Conservation (phyloP, 768 basidiomycete genomes). For the Lentinula raphanica region DNA sequence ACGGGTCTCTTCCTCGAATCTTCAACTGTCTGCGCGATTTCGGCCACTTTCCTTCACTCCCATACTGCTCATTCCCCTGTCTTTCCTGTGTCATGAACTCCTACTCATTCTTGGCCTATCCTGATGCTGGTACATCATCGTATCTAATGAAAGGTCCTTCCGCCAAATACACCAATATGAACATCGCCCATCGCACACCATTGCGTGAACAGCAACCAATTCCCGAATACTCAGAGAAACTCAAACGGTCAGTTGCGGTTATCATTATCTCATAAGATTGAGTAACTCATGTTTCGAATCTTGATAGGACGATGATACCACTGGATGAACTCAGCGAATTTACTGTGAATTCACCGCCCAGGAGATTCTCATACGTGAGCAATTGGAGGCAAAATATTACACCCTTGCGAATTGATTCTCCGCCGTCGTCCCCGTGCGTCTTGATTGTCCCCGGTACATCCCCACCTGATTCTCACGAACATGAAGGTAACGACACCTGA, state of each 20-base stretch:
- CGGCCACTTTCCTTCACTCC: background rate
- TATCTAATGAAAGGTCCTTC: no score
- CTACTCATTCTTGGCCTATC: background rate
- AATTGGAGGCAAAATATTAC: background rate
- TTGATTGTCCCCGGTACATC: no score
- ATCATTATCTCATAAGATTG: no score
- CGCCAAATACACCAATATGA: background rate
- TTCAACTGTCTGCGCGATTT: background rate
- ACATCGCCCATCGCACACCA: background rate
- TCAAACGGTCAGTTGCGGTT: background rate
- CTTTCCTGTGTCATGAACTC: background rate
- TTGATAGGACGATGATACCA: background rate
- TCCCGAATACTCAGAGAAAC: background rate
- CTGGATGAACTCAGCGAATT: background rate
- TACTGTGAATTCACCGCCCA: background rate
- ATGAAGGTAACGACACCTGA: no score
- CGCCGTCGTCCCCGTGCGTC: conserved; percentile 5
- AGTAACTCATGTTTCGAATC: background rate
- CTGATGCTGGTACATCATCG: background rate
- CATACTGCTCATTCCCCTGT: no score
- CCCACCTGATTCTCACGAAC: no score
- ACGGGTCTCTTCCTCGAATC: background rate
- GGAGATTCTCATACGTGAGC: background rate
- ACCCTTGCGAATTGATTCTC: background rate
- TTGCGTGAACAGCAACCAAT: background rate